Conservation (phyloP, 2,329 filamentous ascomycete genomes). For the Epichloe gansuensis region DNA sequence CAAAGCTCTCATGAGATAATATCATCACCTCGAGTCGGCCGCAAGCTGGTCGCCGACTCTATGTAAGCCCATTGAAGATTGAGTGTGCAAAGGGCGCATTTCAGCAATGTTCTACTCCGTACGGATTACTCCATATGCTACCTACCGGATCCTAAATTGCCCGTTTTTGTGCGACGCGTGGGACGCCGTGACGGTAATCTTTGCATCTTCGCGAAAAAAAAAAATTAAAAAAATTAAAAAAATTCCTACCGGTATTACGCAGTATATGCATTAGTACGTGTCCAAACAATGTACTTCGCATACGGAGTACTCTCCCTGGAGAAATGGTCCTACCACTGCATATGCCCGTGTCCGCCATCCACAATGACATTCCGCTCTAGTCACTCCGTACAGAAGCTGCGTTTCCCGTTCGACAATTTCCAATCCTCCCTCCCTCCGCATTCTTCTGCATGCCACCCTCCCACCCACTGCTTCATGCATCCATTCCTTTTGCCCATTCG, state of each 20-base stretch:
- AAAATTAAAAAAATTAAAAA: not conserved
- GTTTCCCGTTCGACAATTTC: not conserved
- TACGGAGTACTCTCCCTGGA: not conserved
- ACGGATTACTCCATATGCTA: too few species aligned
- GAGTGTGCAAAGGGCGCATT: too few species aligned
- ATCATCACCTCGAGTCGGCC: not conserved
- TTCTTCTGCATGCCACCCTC: not conserved
- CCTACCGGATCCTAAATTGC: not conserved
- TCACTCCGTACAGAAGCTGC: not conserved
- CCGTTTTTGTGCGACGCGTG: not conserved
- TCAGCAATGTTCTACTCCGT: too few species aligned
- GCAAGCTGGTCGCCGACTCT: not conserved
- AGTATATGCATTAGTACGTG: not conserved
- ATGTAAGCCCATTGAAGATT: too few species aligned
- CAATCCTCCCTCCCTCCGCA: not conserved
- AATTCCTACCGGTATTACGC: not conserved
- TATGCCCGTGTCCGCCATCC: constrained; percentile 7
- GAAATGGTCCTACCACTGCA: constrained; percentile 3
- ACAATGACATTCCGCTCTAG: constrained; percentile 1
- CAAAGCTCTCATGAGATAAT: not conserved
- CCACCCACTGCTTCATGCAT: constrained; percentile 1
- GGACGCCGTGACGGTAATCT: not conserved
- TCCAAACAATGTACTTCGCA: not conserved
- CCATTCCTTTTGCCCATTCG: not conserved
- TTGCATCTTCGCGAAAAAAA: not conserved